A percentile compares a stretch with the other conserved stretches of the same genome.
Evolutionary conservation across 805 yeast genomes (phyloP).

Genomic region (Candida sakaeoensis): DNA sequence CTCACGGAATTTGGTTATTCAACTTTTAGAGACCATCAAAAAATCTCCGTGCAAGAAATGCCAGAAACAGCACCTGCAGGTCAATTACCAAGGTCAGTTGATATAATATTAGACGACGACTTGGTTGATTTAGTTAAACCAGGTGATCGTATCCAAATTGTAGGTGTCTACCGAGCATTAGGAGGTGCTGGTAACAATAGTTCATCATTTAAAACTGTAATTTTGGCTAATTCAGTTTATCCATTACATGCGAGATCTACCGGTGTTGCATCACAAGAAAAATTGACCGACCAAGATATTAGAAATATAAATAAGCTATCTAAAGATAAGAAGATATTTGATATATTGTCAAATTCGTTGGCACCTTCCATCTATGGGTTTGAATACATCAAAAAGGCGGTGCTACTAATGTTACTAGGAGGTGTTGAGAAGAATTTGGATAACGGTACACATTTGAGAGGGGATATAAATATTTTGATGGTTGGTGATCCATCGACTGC

Average conservation of each 20-base stretch:
- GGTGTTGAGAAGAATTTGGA: conserved; percentile 92
- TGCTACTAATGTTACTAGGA: conserved; percentile 83
- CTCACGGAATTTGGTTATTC: conserved; percentile 90
- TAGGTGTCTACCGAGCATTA: conserved; percentile 88
- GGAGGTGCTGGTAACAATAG: conserved; percentile 65
- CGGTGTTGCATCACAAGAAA: conserved; percentile 69
- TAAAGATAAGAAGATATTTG: conserved; percentile 68
- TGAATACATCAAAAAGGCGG: conserved; percentile 86
- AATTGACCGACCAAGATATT: conserved; percentile 75
- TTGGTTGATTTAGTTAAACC: conserved; percentile 90
- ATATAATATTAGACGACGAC: conserved; percentile 91
- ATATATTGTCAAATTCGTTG: conserved; percentile 73
- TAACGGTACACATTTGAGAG: conserved; percentile 95
- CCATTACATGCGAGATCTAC: conserved; percentile 85
- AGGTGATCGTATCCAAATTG: conserved; percentile 91
- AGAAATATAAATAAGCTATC: conserved; percentile 80
- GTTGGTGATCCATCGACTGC: conserved; percentile 99
- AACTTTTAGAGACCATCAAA: conserved; percentile 91
- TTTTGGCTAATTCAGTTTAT: conserved; percentile 85
- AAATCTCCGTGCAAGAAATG: conserved; percentile 91
- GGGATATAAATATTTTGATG: conserved; percentile 93
- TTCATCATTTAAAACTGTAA: conserved; percentile 75
- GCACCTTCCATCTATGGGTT: conserved; percentile 97
- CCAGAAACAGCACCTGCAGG: conserved; percentile 98
- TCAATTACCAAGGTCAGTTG: conserved; percentile 90